These are phyloP conservation scores for Dendrocalamus latiflorus DNA, from an alignment of 202 grass and related monocot genomes.

Conservation along the genomic window DNA sequence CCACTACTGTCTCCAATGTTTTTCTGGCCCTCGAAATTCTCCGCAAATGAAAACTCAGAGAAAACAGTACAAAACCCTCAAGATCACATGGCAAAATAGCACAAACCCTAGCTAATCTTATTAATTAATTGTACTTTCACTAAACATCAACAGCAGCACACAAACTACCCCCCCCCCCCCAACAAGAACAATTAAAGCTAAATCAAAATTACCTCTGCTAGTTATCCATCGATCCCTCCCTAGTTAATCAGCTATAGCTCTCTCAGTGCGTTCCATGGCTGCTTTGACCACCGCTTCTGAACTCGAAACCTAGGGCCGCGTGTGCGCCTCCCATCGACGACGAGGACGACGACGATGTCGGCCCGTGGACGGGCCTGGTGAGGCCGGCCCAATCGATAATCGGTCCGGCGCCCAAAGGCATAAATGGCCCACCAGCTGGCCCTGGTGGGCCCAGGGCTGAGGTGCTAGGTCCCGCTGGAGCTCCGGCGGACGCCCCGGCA, in stretches of 20 bases:
- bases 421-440: slow-evolving; percentile 12
- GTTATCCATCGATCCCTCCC: slow-evolving; percentile 7
- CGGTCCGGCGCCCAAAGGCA: slow-evolving; percentile 29
- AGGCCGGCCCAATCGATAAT: slow-evolving; percentile 45
- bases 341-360: slow-evolving; percentile 63
- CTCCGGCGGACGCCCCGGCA: background rate
- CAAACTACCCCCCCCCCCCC: background rate
- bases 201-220: slow-evolving; percentile 57
- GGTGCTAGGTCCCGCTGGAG: slow-evolving; percentile 19
- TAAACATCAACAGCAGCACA: slow-evolving; percentile 9
- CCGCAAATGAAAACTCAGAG: background rate
- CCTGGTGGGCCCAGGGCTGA: slow-evolving; percentile 4
- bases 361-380: slow-evolving; percentile 39
- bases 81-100: background rate
- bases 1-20: no score
- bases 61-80: background rate
- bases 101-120: slow-evolving; percentile 45
- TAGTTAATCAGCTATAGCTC: slow-evolving; percentile 31
- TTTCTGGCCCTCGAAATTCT: no score
- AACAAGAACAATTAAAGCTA: slow-evolving; percentile 15
- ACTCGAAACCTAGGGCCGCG: slow-evolving; percentile 54
- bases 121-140: slow-evolving; percentile 36
- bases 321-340: slow-evolving; percentile 54
- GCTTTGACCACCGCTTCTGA: slow-evolving; percentile 46
- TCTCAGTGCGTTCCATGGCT: slow-evolving; percentile 69